A percentile compares a stretch with the other conserved stretches of the same genome.
Conservation (phyloP, 1,139 yeast species). For the Yamadazyma kanchanaburiensis region DNA sequence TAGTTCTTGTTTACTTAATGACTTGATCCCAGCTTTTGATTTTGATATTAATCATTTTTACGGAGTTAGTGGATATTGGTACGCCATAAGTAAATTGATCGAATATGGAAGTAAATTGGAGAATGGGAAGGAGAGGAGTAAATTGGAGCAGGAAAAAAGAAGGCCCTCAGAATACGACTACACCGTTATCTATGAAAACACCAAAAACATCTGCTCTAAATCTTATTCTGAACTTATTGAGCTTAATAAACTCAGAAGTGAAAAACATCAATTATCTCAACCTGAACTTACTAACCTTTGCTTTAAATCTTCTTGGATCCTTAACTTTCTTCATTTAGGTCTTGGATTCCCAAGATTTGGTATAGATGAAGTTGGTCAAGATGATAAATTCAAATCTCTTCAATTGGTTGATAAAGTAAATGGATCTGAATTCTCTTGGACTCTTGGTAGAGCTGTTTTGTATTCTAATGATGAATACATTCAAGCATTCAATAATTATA, state of each 20-base stretch:
- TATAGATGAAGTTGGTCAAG: slow-evolving; percentile 30
- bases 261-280: slow-evolving; percentile 25
- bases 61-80: slow-evolving; percentile 85
- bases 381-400: slow-evolving; percentile 42
- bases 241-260: slow-evolving; percentile 28
- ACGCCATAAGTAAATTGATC: slow-evolving; percentile 53
- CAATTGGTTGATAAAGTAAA: slow-evolving; percentile 61
- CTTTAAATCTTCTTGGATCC: slow-evolving; percentile 70
- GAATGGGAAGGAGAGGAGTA: neutral
- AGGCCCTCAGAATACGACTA: slow-evolving; percentile 28
- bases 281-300: slow-evolving; percentile 52
- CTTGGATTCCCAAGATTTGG: slow-evolving; percentile 65
- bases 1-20: slow-evolving; percentile 50
- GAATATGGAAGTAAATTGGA: slow-evolving; percentile 14
- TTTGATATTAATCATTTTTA: slow-evolving; percentile 65
- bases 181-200: slow-evolving; percentile 37
- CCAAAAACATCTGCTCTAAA: slow-evolving; percentile 45
- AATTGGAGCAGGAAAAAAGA: slow-evolving; percentile 4
- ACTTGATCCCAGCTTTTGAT: slow-evolving; percentile 63
- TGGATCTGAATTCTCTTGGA: slow-evolving; percentile 76
- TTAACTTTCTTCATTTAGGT: slow-evolving; percentile 70
- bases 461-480: slow-evolving; percentile 51
- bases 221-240: slow-evolving; percentile 37
- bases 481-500: slow-evolving; percentile 33
- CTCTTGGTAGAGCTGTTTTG: slow-evolving; percentile 73